phyloP scores from a whole-genome alignment of 75 land plant genomes.

The Gnetum montanum region DNA sequence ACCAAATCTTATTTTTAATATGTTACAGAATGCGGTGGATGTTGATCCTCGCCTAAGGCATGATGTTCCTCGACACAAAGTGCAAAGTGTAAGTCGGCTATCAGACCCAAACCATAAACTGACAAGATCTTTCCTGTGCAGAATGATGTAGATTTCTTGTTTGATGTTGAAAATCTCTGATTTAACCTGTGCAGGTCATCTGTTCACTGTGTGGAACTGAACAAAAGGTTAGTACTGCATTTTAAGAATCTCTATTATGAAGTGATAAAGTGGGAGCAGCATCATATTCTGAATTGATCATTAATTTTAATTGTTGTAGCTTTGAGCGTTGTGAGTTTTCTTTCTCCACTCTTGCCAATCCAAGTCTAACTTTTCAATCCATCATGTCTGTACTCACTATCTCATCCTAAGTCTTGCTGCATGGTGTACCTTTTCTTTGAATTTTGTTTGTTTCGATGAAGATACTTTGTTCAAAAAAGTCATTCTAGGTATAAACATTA shows the following conservation, averaged over 20 bases:
- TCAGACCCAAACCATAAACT: background rate
- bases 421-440: no score
- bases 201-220: conserved; percentile 72
- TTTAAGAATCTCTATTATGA: background rate
- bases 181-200: conserved; percentile 38
- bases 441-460: no score
- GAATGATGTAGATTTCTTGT: background rate
- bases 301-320: no score
- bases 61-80: conserved; percentile 46
- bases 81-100: conserved; percentile 24
- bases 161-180: background rate
- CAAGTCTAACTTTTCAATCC: no score
- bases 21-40: conserved; percentile 30
- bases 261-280: no score
- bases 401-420: no score
- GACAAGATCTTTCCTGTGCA: background rate
- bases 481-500: no score
- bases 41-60: conserved; percentile 30
- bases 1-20: background rate
- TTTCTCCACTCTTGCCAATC: no score
- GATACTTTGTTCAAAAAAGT: no score
- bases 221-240: conserved; percentile 42
- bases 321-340: no score
- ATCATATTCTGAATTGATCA: no score
- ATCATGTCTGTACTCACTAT: no score